Percentiles rank a stretch among this genome's conserved stretches.
Evolutionary conservation across 352 stramenopile genomes (phyloP).

Genomic region (Pythium monospermum): DNA sequence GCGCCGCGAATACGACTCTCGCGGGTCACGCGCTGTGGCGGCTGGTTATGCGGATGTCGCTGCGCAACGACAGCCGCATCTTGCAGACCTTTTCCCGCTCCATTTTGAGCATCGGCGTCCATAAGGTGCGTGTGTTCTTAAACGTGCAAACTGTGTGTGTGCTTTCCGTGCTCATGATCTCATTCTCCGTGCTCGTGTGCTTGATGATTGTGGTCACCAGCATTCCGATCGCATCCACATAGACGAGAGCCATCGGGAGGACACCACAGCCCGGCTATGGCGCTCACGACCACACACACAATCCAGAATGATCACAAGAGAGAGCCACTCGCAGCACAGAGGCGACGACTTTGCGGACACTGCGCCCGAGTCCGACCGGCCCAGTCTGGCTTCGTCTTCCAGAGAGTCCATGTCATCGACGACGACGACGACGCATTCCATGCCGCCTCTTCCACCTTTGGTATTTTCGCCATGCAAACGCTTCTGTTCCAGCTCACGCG

Average conservation of each 20-base stretch:
- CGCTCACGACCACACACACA: not conserved
- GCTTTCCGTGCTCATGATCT: not conserved
- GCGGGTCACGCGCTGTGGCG: constrained; percentile 60
- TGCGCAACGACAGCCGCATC: constrained; percentile 55
- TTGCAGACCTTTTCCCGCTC: constrained; percentile 67
- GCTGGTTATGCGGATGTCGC: constrained; percentile 59
- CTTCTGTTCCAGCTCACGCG: constrained; percentile 25
- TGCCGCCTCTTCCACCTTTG: constrained; percentile 50
- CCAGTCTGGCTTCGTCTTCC: constrained; percentile 1
- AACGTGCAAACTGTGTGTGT: not conserved
- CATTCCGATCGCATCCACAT: constrained; percentile 13
- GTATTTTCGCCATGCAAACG: constrained; percentile 49
- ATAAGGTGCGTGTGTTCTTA: constrained; percentile 38
- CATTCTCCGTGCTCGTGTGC: not conserved
- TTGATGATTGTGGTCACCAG: too few relatives aligned
- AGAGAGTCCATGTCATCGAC: constrained; percentile 19
- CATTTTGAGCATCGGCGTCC: constrained; percentile 42
- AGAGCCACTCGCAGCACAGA: not conserved
- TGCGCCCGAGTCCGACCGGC: constrained; percentile 5
- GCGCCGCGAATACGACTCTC: constrained; percentile 12
- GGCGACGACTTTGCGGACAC: constrained; percentile 5
- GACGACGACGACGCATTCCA: constrained; percentile 24
- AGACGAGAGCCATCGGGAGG: not conserved
- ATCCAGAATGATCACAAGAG: not conserved
- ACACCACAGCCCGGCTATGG: not conserved